Evolutionary conservation across 805 yeast genomes (phyloP).

Genomic region (Candida berthetii): DNA sequence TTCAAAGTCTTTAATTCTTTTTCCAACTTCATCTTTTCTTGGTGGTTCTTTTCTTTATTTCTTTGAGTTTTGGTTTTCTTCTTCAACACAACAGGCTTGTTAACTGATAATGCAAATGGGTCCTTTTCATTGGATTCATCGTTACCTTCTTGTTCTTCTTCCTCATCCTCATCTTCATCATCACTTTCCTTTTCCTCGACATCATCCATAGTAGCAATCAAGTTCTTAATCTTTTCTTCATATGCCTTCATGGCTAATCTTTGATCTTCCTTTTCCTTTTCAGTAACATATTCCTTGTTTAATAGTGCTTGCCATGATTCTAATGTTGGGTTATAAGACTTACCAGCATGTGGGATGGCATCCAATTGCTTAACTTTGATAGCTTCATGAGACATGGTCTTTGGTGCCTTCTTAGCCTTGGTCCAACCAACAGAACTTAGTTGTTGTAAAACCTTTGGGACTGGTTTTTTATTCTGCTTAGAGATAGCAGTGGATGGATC

Average conservation of each 20-base stretch:
- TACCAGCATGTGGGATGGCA: conserved; percentile 71
- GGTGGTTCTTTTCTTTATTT: conserved; percentile 60
- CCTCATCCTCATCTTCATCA: conserved; percentile 27
- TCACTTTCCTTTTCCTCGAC: conserved; percentile 44
- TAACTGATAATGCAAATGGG: conserved; percentile 52
- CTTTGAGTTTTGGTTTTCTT: conserved; percentile 76
- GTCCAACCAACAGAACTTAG: conserved; percentile 42
- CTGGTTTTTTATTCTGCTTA: conserved; percentile 13
- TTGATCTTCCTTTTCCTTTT: conserved; percentile 61
- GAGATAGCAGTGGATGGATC: conserved; percentile 11
- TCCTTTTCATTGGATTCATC: conserved; percentile 34
- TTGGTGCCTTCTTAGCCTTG: conserved; percentile 46
- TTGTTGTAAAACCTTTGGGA: conserved; percentile 33
- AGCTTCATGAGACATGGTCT: conserved; percentile 47
- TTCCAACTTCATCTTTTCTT: conserved; percentile 52
- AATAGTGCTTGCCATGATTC: conserved; percentile 78
- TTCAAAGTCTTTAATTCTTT: conserved; percentile 53
- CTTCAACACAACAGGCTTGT: conserved; percentile 60
- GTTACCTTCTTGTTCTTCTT: conserved; percentile 19
- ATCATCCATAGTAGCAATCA: conserved; percentile 59
- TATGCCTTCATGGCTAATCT: conserved; percentile 57
- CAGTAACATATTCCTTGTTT: conserved; percentile 56
- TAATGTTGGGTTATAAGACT: conserved; percentile 86
- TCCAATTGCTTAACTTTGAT: conserved; percentile 45
- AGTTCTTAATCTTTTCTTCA: conserved; percentile 52